Base-by-base conservation (phyloP, 2,329 filamentous ascomycete genomes). In the Blastomyces gilchristii region DNA sequence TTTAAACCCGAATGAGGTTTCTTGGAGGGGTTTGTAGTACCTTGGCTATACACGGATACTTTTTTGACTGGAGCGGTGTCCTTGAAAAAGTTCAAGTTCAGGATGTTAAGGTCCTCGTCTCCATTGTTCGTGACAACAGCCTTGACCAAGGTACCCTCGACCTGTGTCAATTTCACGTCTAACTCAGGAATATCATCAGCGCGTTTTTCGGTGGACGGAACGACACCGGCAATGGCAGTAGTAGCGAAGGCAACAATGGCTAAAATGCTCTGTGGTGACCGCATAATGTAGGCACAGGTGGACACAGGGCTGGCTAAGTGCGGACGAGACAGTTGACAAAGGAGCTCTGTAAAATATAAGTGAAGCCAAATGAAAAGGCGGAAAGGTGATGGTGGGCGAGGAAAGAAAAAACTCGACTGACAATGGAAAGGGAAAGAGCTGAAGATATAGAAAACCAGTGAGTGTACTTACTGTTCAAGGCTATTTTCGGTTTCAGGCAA, bases 51-150 rank as follows among this genome's bases (percentile, higher is more conserved):
- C 34, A 76, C 67, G 8, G 68, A 65, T 14, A 74, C 73, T 67
- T 76, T 76, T 65, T 74, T 70, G 14, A 75, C 71, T 1, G 74
- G 74, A 7, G 70, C 68, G 6, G 58, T 62, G 53, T 76, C 74
- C 16, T 69, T 63, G 67, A 76, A 75, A 64, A 74, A 74, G 65
- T 75, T 75, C 25, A 72, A 69, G 58, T 74, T 72, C 54, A 76
- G 67, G 60, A 75, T 71, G 14, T 68, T 74, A 12, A 76, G 65
- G 9, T 70, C 67, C 43, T 74, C 69, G 14, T 58, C 65, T n/a
- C 70, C 74, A 22, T 65, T 70, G 66, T 76, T 76, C 61, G 71
- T 73, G 22, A 76, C 69, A 3, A 71, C 68, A 8, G 74, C 74
- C 63, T 74, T 75, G 64, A 76, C 70, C 31, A 66, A 69, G 22